A percentile compares a stretch with the other conserved stretches of the same genome.
Conservation (phyloP, 768 basidiomycete genomes). For the Boletales sp. region DNA sequence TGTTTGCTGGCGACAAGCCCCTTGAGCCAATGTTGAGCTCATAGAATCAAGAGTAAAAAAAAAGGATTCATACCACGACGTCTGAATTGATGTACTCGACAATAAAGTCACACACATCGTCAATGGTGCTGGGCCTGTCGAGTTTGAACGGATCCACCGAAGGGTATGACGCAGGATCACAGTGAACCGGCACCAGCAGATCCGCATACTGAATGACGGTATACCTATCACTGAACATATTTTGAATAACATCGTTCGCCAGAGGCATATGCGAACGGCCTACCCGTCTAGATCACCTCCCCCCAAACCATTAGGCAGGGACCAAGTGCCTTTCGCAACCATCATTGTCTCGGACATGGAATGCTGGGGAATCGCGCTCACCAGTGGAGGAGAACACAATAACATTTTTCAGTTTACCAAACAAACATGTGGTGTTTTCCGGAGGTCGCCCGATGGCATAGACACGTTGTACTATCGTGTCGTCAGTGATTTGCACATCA, state of each 20-base stretch:
- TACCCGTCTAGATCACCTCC: conserved; percentile 84
- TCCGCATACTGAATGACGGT: conserved; percentile 54
- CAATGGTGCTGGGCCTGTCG: conserved; percentile 48
- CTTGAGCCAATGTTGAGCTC: conserved; percentile 31
- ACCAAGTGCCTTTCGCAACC: conserved; percentile 45
- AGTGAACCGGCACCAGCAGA: conserved; percentile 50
- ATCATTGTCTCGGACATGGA: too few species aligned
- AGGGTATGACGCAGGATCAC: conserved; percentile 51
- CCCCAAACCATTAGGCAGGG: conserved; percentile 64
- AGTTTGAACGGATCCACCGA: conserved; percentile 36
- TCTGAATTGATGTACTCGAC: conserved; percentile 84
- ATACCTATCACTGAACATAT: conserved; percentile 52
- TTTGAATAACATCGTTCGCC: not conserved
- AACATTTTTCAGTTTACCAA: conserved; percentile 61
- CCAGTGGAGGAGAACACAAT: conserved; percentile 68
- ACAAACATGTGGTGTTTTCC: conserved; percentile 49
- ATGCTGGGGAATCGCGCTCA: conserved; percentile 22
- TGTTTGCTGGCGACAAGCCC: conserved; percentile 67
- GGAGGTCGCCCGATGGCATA: conserved; percentile 71
- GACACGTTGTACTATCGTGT: conserved; percentile 58
- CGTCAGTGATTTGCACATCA: not conserved
- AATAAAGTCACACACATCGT: conserved; percentile 77
- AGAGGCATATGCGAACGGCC: conserved; percentile 7
- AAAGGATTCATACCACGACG: conserved; percentile 50
- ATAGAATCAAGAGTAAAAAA: conserved; percentile 1